Evolutionary conservation across 805 yeast genomes (phyloP), one percentile per base, ranked within the genome.

Genomic region (Cyberlindnera xylosilytica): DNA sequence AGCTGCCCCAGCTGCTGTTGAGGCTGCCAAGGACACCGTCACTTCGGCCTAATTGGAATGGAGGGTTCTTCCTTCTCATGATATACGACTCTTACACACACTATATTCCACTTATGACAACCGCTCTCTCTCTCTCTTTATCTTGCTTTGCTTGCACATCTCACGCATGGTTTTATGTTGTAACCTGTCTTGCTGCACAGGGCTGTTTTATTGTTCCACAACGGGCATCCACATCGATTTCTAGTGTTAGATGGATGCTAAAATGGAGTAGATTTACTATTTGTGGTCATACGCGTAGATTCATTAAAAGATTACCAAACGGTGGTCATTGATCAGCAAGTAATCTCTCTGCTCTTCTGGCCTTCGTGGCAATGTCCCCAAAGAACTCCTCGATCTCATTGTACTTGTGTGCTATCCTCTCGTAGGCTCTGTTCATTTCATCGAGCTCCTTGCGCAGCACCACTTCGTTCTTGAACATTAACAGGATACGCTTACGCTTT

Each of bases 361-460:
- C 45, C 42, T 54, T 49, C 16, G 45, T 51, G n/a, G 45, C 52
- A 18, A 52, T 37, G 20, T 53, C 54, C 22, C 38, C 49, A 6
- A 57, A 38, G 42, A 50, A 57, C 30, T 49, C 55, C 35, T 54
- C 52, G 18, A 57, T 31, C 13, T 53, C 53, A 22, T 41, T 49
- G 36, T 57, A 55, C 32, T 49, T 48, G 6, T 38, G 38, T 11
- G 50, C 53, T 51, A 58, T 48, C 34, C 43, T 46, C 22, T 49
- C 58, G 26, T 50, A 51, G n/a, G 26, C 20, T 9, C 16, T 7
- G 27, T 49, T 51, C 16, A 48, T 29, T 4, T 24, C 26, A 23
- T 41, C 41, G 8, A 50, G 44, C 32, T 57, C 47, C 19, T 60
- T 60, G 24, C 44, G 39, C 18, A 43, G 40, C 6, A 48, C 4